Percentiles rank a stretch among this genome's conserved stretches.
These are phyloP conservation scores for Neckera pumila DNA, from an alignment of 225 moss, liverwort and hornwort species.

Conservation along the genomic window DNA sequence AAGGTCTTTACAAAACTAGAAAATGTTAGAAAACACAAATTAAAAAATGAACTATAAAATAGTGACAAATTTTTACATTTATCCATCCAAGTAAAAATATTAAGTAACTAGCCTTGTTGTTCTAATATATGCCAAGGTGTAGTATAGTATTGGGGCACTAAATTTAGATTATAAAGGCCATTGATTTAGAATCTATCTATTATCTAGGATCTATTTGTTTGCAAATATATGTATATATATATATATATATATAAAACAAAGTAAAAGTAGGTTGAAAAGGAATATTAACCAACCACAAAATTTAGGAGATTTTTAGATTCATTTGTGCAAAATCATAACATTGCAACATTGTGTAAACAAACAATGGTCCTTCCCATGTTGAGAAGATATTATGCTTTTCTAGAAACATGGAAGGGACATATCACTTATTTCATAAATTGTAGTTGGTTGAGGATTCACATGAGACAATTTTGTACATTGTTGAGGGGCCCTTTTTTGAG, in stretches of 20 bases:
- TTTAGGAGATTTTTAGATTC: neutral
- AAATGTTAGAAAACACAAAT: too few species aligned
- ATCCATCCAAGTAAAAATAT: neutral
- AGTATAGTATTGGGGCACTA: rapidly evolving
- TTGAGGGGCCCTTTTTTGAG: rapidly evolving
- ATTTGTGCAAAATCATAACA: neutral
- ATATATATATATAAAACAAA: too few species aligned
- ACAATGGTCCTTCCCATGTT: rapidly evolving
- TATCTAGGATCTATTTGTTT: neutral
- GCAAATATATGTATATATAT: too few species aligned
- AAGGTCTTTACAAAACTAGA: rapidly evolving
- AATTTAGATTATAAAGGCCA: neutral
- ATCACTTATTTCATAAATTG: neutral
- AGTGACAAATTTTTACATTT: rapidly evolving
- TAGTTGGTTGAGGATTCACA: neutral
- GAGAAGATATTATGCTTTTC: neutral
- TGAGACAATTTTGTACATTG: too few species aligned
- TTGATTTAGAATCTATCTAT: neutral
- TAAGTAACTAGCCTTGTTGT: rapidly evolving
- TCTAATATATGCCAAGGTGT: rapidly evolving
- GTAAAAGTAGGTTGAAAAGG: too few species aligned
- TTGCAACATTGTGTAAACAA: rapidly evolving
- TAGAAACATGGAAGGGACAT: rapidly evolving
- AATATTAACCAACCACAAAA: neutral
- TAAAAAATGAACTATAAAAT: rapidly evolving